Evolutionary conservation across 495 filamentous ascomycete genomes (phyloP).

Genomic region (Tuber borchii): DNA sequence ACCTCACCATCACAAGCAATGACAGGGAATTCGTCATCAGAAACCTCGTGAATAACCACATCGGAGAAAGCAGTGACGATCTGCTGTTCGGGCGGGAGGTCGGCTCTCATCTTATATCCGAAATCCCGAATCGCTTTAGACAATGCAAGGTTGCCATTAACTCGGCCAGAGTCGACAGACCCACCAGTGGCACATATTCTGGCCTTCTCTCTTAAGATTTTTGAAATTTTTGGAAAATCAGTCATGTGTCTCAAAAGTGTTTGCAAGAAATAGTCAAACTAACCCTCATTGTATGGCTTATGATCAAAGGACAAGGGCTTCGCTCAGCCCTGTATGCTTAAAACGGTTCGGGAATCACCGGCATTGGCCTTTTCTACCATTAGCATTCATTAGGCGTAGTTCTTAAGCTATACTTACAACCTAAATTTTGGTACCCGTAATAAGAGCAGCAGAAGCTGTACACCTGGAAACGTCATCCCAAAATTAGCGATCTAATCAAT

Average conservation of each 20-base stretch:
- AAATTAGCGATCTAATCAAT: conserved; percentile 70
- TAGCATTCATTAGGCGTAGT: conserved; percentile 23
- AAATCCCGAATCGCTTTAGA: conserved; percentile 98
- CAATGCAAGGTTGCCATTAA: conserved; percentile 94
- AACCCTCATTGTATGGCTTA: conserved; percentile 98
- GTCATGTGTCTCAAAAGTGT: not conserved
- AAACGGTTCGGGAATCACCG: conserved; percentile 86
- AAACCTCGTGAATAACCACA: conserved; percentile 80
- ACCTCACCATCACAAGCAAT: conserved; percentile 90
- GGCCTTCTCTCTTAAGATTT: conserved; percentile 75
- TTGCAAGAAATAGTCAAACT: conserved; percentile 14
- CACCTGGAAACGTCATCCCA: conserved; percentile 97
- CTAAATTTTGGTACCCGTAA: conserved; percentile 86
- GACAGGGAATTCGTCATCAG: conserved; percentile 90
- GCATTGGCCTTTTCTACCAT: conserved; percentile 68
- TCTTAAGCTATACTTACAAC: conserved; percentile 61
- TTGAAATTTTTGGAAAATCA: conserved; percentile 18
- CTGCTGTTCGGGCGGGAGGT: conserved; percentile 90
- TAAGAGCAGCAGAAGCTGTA: conserved; percentile 83
- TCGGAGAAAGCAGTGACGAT: conserved; percentile 98
- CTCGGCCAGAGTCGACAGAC: conserved; percentile 95
- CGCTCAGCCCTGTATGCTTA: conserved; percentile 91
- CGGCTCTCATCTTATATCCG: conserved; percentile 98
- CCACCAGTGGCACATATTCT: conserved; percentile 91
- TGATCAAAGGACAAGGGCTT: conserved; percentile 97